Percentiles rank a stretch among this genome's conserved stretches.
Evolutionary conservation across 345 rosid species (phyloP).

Genomic region (Anacardium occidentale): DNA sequence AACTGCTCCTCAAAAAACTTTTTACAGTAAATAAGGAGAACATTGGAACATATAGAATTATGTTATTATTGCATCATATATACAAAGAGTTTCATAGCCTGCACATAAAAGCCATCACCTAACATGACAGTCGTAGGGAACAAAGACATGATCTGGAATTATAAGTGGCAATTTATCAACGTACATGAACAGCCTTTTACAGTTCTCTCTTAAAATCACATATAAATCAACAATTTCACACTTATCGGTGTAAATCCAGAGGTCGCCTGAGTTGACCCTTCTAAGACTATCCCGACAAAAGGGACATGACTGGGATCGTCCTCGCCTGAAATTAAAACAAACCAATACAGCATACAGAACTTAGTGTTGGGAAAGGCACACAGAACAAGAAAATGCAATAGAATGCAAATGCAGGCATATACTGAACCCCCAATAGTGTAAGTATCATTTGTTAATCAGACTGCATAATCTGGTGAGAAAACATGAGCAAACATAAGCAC

Average conservation of each 20-base stretch:
- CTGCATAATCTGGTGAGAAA: background rate
- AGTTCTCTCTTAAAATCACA: slow-evolving; percentile 42
- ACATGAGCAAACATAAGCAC: background rate
- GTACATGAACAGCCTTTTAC: slow-evolving; percentile 57
- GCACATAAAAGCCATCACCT: slow-evolving; percentile 34
- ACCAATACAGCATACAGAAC: background rate
- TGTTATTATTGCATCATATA: slow-evolving; percentile 9
- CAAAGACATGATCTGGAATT: slow-evolving; percentile 47
- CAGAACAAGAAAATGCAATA: background rate
- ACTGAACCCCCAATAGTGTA: background rate
- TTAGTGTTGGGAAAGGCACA: background rate
- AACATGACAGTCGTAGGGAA: slow-evolving; percentile 45
- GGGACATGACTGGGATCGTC: slow-evolving; percentile 75
- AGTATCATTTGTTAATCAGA: background rate
- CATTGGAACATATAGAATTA: slow-evolving; percentile 7
- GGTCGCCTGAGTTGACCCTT: slow-evolving; percentile 58
- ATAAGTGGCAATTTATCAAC: slow-evolving; percentile 67
- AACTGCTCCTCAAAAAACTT: background rate
- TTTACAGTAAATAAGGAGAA: slow-evolving; percentile 18
- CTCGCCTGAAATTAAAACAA: slow-evolving; percentile 43
- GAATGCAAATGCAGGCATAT: background rate
- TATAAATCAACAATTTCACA: slow-evolving; percentile 43
- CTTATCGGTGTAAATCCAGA: slow-evolving; percentile 61
- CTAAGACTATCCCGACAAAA: slow-evolving; percentile 69
- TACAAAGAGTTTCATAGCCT: background rate